Evolutionary conservation across 441 rosid genomes (phyloP), one percentile per base, ranked within the genome.

Genomic region (Eutrema salsugineum): DNA sequence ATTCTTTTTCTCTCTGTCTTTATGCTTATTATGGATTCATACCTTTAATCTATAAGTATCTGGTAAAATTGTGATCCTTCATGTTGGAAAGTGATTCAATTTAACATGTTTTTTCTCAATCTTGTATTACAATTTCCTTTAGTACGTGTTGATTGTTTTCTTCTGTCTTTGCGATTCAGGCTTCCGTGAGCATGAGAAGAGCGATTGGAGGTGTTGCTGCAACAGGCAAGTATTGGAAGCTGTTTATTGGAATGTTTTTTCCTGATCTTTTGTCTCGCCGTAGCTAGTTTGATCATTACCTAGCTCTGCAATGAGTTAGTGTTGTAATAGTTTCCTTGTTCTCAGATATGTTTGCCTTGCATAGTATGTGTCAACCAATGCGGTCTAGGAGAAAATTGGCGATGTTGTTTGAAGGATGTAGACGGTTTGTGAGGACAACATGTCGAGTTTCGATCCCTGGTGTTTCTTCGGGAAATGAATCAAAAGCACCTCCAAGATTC

Each of bases 371-470:
- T 46, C 73, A 57, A 5, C 75, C 56, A 11, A 47, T 70, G 14
- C 24, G 70, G 17, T 69, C 75, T 38, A 70, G 66, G 30, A 81
- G 78, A n/a, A 71, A 71, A 22, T 53, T 67, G 53, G 54, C 56
- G 3, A 30, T 63, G 55, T 44, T 70, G 30, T 72, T 59, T 68
- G 78, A 24, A 8, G 80, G 80, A 28, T 74, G 67, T 16, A 73
- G 74, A 33, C 81, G 77, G 51, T 84, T 71, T 61, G 80, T 85
- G 51, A 85, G 82, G 55, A 89, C 89, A 35, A 65, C 81, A 0
- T 88, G 86, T 27, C 86, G 82, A 8, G 78, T 90, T 27, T 71
- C 87, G 1, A 75, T 78, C 20, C 90, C 94, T 6, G 88, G 87
- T 53, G 49, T 49, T 38, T 70, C 84, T 28, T 42, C 76, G 1